Conservation (phyloP, 1,284 basidiomycete species). For the Ceratobasidium sp. region DNA sequence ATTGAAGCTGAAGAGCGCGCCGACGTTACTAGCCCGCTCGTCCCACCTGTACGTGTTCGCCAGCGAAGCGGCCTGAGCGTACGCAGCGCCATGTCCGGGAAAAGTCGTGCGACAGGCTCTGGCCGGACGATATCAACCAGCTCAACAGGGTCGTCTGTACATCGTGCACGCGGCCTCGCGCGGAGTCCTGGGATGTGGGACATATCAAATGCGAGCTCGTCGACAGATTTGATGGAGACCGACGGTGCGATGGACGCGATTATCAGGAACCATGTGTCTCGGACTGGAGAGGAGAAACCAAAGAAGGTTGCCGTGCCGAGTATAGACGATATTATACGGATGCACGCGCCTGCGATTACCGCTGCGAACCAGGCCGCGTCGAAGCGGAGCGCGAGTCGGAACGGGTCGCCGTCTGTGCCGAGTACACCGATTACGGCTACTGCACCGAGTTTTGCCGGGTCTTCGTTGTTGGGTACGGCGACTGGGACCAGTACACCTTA, state of each 20-base stretch:
- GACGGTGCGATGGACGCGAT: conserved; percentile 26
- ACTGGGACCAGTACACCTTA: conserved; percentile 16
- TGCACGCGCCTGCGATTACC: conserved; percentile 72
- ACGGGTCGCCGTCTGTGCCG: conserved; percentile 20
- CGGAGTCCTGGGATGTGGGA: conserved; percentile 45
- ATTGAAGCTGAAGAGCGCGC: conserved; percentile 68
- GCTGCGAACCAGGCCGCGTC: conserved; percentile 60
- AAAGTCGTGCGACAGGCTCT: conserved; percentile 4
- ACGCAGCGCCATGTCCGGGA: conserved; percentile 18
- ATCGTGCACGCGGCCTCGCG: conserved; percentile 25
- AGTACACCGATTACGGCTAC: conserved; percentile 56
- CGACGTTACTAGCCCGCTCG: conserved; percentile 42
- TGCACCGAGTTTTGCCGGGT: conserved; percentile 37
- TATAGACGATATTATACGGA: conserved; percentile 86
- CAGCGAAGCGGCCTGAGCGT: conserved; percentile 38
- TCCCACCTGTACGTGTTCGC: conserved; percentile 38
- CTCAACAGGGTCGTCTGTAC: conserved; percentile 31
- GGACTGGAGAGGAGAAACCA: conserved; percentile 5
- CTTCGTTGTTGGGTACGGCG: conserved; percentile 10
- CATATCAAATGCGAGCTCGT: conserved; percentile 24
- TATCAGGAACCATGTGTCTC: conserved; percentile 15
- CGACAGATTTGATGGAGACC: conserved; percentile 21
- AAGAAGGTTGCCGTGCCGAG: conserved; percentile 71
- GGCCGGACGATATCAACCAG: conserved; percentile 40
- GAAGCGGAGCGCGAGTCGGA: conserved; percentile 47